Conservation (phyloP, 805 yeast genomes). For the Wickerhamomyces canadensis region DNA sequence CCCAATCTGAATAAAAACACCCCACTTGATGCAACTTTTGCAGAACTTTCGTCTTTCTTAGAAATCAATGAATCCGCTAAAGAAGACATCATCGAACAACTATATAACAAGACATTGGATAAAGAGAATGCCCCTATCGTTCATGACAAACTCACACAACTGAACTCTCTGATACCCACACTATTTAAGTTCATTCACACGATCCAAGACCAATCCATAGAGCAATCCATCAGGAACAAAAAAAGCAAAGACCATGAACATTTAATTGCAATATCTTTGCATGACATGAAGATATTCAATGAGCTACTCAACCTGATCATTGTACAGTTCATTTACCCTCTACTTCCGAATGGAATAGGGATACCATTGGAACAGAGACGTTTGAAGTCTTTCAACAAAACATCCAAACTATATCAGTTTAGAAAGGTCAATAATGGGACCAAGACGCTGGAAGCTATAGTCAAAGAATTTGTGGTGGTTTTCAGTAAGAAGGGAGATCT, state of each 20-base stretch:
- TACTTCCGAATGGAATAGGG: constrained; percentile 50
- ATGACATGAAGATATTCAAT: constrained; percentile 76
- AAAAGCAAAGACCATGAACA: constrained; percentile 11
- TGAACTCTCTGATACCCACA: constrained; percentile 1
- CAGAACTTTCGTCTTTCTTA: neutral
- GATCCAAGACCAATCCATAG: constrained; percentile 15
- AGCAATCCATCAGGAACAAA: constrained; percentile 1
- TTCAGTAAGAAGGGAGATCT: constrained; percentile 25
- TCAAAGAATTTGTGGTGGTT: constrained; percentile 19
- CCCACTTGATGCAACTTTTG: neutral
- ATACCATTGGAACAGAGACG: constrained; percentile 59
- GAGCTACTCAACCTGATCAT: constrained; percentile 59
- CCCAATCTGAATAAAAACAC: neutral
- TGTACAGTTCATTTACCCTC: constrained; percentile 66
- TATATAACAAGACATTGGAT: constrained; percentile 2
- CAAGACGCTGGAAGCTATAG: constrained; percentile 8
- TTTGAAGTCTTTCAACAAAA: constrained; percentile 41
- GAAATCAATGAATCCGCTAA: neutral
- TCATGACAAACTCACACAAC: neutral
- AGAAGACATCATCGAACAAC: constrained; percentile 13
- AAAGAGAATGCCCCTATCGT: neutral
- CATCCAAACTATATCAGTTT: constrained; percentile 15
- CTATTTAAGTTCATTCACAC: constrained; percentile 8
- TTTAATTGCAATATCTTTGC: constrained; percentile 62
- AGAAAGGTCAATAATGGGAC: constrained; percentile 5